Evolutionary conservation across 164 flowering plant genomes (phyloP), one percentile per base, ranked within the genome.

Genomic region (Piper longum): DNA sequence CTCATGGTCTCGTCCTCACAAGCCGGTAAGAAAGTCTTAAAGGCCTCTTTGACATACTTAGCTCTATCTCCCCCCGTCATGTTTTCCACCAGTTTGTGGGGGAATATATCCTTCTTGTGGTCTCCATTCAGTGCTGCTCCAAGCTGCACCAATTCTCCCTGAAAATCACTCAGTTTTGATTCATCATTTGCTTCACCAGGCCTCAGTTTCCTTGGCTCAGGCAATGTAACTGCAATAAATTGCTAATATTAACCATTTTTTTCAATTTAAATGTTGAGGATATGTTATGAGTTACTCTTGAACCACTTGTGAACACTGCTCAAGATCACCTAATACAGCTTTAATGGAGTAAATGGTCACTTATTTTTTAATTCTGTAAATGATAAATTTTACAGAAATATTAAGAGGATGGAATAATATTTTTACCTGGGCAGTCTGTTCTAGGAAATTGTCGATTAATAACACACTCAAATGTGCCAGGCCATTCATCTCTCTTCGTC

Each of bases 401-500:
- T n/a, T n/a, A 52, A 4, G 5, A 6, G 16, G 42, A 6, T 4
- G 13, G n/a, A 17, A 6, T 6, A 13, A 40, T 9, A 41, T 16
- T 41, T 26, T 69, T 62, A 91, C 97, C 88, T 72, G 97, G 97
- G 69, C 97, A 91, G 56, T 88, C 91, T 4, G 78, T 74, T 79
- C 97, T 81, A 36, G 97, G 93, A 55, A 64, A 80, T 3, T 41
- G 70, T 51, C 88, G 70, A n/a, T 67, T 86, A 7, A 86, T 16
- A 13, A 85, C 75, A 13, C 59, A 56, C 3, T 88, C 97, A 57
- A 88, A 85, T 1, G 97, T 86, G 26, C 93, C 95, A 0, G 97
- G 96, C 96, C 97, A 91, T 3, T 75, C 96, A 57, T 91, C 97
- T 1, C 97, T 85, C 77, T 85, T 85, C 1, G 91, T 91, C 14